phyloP scores from a whole-genome alignment of 2,329 filamentous ascomycete species.

The Alternaria longipes region DNA sequence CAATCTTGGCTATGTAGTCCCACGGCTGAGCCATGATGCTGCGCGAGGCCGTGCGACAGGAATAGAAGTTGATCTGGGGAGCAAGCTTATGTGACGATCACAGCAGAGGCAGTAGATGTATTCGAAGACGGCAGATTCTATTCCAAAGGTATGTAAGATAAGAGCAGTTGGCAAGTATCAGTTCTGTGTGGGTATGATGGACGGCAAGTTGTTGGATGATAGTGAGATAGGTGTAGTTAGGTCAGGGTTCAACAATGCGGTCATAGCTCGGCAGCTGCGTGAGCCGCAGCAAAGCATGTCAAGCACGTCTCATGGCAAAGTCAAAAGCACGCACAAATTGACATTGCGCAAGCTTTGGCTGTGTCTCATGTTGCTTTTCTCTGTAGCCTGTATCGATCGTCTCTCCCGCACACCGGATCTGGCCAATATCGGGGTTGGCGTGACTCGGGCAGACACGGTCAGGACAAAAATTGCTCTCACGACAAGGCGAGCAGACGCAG shows the following conservation, averaged over 20 bases:
- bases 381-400: neutral
- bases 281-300: constrained; percentile 1
- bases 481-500: neutral
- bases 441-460: neutral
- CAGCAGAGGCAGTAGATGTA: neutral
- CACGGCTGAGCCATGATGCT: constrained; percentile 71
- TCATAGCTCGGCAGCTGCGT: constrained; percentile 27
- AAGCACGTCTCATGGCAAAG: constrained; percentile 1
- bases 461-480: neutral
- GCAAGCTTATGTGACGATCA: constrained; percentile 1
- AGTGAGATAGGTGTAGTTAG: constrained; percentile 11
- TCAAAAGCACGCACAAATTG: neutral
- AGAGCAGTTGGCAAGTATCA: neutral
- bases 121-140: neutral
- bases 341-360: neutral
- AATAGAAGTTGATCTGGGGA: neutral
- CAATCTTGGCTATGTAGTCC: constrained; percentile 99
- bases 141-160: neutral
- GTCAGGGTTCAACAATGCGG: constrained; percentile 26
- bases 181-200: constrained; percentile 1
- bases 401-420: neutral
- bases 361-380: neutral
- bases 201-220: constrained; percentile 14
- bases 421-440: neutral
- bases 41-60: constrained; percentile 16